Conservation (phyloP, 2,329 filamentous ascomycete genomes). For the Epichloe scottii region DNA sequence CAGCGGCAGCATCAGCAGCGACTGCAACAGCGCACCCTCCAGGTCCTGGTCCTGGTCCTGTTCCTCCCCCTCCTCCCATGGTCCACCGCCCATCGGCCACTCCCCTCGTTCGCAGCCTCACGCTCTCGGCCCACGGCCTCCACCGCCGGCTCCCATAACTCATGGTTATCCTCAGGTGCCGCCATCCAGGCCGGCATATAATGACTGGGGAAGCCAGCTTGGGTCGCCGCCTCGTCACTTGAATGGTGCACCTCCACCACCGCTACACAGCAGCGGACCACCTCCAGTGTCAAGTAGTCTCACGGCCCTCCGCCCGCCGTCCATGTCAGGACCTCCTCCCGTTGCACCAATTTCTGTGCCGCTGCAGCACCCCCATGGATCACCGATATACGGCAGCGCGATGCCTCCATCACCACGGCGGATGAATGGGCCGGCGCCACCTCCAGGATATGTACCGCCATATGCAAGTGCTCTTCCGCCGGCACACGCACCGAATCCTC, state of each 20-base stretch:
- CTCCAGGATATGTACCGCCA: conserved; percentile 28
- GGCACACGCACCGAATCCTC: conserved; percentile 13
- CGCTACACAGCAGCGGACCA: conserved; percentile 18
- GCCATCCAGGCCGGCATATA: conserved; percentile 17
- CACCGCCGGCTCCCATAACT: conserved; percentile 7
- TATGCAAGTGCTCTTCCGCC: conserved; percentile 16
- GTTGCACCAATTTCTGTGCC: conserved; percentile 28
- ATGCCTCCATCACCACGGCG: conserved; percentile 37
- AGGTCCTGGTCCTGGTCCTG: conserved; percentile 4
- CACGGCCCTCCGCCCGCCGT: conserved; percentile 37
- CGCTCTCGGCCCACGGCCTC: conserved; percentile 15
- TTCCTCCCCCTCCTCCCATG: conserved; percentile 14
- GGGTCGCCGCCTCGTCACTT: conserved; percentile 34
- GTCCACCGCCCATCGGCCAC: conserved; percentile 4
- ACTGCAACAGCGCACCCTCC: conserved; percentile 1
- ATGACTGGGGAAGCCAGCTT: conserved; percentile 40
- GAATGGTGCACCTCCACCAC: conserved; percentile 32
- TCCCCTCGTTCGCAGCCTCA: conserved; percentile 13
- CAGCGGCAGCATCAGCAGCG: background rate
- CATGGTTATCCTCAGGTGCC: conserved; percentile 17
- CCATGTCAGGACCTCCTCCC: conserved; percentile 29
- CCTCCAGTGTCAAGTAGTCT: conserved; percentile 21
- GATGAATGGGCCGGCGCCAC: conserved; percentile 27
- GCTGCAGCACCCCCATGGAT: conserved; percentile 24
- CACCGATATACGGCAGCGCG: conserved; percentile 27